These are phyloP conservation scores for Coffea eugenioides DNA, from an alignment of 257 asterid species.

Conservation along the genomic window DNA sequence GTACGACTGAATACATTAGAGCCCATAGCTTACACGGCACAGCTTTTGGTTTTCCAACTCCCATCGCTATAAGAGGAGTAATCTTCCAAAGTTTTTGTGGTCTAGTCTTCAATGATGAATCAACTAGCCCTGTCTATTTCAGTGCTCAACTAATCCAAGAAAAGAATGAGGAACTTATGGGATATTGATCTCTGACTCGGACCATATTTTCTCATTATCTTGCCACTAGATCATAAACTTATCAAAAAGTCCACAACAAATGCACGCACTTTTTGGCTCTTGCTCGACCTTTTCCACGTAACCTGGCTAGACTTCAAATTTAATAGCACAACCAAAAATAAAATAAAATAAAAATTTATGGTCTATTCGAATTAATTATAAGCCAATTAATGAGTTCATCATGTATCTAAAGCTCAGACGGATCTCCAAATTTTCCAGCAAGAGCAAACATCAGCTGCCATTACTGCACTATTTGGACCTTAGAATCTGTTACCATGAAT, in stretches of 20 bases:
- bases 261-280: neutral
- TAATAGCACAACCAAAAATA: no score
- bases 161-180: neutral
- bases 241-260: neutral
- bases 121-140: conserved; percentile 4
- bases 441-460: no score
- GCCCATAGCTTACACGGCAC: neutral
- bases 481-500: no score
- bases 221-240: neutral
- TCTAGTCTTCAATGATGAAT: neutral
- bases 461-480: no score
- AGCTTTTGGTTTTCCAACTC: neutral
- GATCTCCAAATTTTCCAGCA: no score
- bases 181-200: neutral
- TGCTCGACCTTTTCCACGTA: neutral
- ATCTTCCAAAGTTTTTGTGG: neutral
- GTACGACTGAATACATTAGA: neutral
- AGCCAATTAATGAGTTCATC: no score
- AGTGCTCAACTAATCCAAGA: neutral
- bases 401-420: no score
- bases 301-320: neutral
- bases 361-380: no score
- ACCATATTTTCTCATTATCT: neutral
- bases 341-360: no score
- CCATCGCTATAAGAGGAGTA: neutral